Evolutionary conservation across 345 rosid genomes (phyloP).

Genomic region (Acer saccharum): DNA sequence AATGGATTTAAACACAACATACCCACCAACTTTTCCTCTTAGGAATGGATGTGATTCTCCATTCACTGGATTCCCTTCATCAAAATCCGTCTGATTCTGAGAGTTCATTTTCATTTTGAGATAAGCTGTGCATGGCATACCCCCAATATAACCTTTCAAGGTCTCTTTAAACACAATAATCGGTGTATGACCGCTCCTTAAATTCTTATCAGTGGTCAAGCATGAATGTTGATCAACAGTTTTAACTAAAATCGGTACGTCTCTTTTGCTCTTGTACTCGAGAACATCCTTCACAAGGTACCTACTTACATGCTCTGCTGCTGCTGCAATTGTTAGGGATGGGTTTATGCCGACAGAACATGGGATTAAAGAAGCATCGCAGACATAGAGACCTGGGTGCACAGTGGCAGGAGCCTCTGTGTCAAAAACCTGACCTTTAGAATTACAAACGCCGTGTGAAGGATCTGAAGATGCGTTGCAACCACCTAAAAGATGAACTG

Average conservation of each 20-base stretch:
- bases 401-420: slow-evolving; percentile 26
- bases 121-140: slow-evolving; percentile 46
- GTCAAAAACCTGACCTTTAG: slow-evolving; percentile 45
- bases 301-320: slow-evolving; percentile 42
- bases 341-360: slow-evolving; percentile 51
- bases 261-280: slow-evolving; percentile 24
- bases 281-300: slow-evolving; percentile 36
- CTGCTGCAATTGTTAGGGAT: slow-evolving; percentile 44
- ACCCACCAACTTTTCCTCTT: slow-evolving; percentile 47
- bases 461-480: slow-evolving; percentile 45
- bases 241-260: neutral
- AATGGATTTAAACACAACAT: slow-evolving; percentile 27
- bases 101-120: slow-evolving; percentile 35
- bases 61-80: slow-evolving; percentile 3
- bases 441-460: slow-evolving; percentile 42
- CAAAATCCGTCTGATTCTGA: slow-evolving; percentile 2
- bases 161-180: slow-evolving; percentile 36
- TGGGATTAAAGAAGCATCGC: slow-evolving; percentile 55
- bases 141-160: slow-evolving; percentile 41
- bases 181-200: slow-evolving; percentile 8
- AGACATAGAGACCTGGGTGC: slow-evolving; percentile 46
- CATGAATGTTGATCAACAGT: slow-evolving; percentile 9
- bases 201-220: neutral
- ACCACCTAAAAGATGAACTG: slow-evolving; percentile 54
- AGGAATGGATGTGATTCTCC: slow-evolving; percentile 21